These are phyloP conservation scores for Gonium pectorale DNA, from an alignment of 139 green algal genomes.

Conservation along the genomic window DNA sequence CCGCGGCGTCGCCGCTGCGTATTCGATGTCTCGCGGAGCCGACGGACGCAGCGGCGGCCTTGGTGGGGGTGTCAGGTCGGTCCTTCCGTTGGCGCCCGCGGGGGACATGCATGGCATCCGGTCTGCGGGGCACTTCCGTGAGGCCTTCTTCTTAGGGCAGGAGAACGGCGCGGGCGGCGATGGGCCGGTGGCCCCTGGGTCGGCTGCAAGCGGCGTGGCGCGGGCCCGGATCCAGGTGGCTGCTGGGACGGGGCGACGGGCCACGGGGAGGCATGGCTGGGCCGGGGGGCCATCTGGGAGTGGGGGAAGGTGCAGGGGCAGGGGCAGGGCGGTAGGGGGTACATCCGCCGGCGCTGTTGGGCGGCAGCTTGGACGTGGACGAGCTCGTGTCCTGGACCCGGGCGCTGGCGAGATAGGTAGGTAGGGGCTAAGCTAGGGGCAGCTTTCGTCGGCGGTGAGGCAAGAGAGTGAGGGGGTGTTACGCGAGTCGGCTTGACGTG, in stretches of 20 bases:
- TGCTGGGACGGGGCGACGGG: not conserved
- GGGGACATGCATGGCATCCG: not conserved
- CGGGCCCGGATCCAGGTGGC: slow-evolving; percentile 15
- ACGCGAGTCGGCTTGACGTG: no score
- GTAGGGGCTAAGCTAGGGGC: no score
- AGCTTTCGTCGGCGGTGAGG: no score
- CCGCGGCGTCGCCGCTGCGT: not conserved
- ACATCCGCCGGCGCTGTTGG: not conserved
- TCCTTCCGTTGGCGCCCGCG: slow-evolving; percentile 9
- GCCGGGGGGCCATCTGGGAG: not conserved
- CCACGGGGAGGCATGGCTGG: not conserved
- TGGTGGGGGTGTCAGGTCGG: not conserved
- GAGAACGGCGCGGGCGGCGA: not conserved
- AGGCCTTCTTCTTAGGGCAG: not conserved
- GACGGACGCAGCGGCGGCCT: not conserved
- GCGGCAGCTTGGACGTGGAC: slow-evolving; percentile 8
- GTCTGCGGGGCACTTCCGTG: not conserved
- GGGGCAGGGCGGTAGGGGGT: not conserved
- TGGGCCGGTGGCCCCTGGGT: not conserved
- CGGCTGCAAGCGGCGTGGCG: not conserved
- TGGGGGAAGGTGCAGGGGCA: not conserved
- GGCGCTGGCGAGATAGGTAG: not conserved
- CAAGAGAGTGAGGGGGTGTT: no score
- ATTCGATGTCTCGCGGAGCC: not conserved
- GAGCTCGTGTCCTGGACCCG: slow-evolving; percentile 11